phyloP scores from a whole-genome alignment of 805 yeast genomes.

The Saccharomycopsis sp. region DNA sequence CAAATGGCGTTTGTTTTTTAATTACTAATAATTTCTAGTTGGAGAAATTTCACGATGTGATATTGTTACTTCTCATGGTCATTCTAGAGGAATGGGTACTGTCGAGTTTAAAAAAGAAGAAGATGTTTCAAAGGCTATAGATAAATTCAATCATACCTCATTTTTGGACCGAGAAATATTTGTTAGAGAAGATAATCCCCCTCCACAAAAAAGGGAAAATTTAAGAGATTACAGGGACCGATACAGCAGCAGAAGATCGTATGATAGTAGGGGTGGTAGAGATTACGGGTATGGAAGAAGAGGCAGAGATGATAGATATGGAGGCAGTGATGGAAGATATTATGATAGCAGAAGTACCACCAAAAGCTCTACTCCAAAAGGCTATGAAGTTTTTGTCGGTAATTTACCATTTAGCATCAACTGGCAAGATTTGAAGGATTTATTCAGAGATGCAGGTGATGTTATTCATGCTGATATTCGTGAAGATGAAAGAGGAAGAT shows the following conservation, averaged over 20 bases:
- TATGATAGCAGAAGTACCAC: constrained; percentile 5
- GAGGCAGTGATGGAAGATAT: constrained; percentile 23
- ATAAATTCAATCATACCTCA: constrained; percentile 54
- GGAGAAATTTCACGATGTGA: constrained; percentile 77
- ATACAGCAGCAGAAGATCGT: constrained; percentile 2
- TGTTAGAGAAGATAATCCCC: constrained; percentile 88
- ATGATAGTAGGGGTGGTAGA: constrained; percentile 17
- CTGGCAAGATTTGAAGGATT: constrained; percentile 82
- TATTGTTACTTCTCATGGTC: constrained; percentile 69
- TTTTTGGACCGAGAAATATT: constrained; percentile 73
- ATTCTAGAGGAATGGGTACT: constrained; percentile 85
- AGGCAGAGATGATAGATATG: constrained; percentile 24
- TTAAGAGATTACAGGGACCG: constrained; percentile 11
- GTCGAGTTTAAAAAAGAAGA: constrained; percentile 68
- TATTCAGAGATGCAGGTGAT: constrained; percentile 70
- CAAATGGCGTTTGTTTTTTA: not conserved
- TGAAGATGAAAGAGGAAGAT: constrained; percentile 58
- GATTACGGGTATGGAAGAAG: constrained; percentile 26
- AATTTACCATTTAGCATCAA: constrained; percentile 75
- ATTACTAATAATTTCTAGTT: constrained; percentile 24
- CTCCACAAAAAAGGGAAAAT: constrained; percentile 39
- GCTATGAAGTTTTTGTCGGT: constrained; percentile 66
- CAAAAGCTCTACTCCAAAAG: constrained; percentile 25
- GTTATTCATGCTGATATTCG: constrained; percentile 80
- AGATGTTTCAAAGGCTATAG: constrained; percentile 67